Percentiles rank a stretch among this genome's conserved stretches.
phyloP scores from a whole-genome alignment of 371 early-diverging fungal species.

The Zopfochytrium polystomum region DNA sequence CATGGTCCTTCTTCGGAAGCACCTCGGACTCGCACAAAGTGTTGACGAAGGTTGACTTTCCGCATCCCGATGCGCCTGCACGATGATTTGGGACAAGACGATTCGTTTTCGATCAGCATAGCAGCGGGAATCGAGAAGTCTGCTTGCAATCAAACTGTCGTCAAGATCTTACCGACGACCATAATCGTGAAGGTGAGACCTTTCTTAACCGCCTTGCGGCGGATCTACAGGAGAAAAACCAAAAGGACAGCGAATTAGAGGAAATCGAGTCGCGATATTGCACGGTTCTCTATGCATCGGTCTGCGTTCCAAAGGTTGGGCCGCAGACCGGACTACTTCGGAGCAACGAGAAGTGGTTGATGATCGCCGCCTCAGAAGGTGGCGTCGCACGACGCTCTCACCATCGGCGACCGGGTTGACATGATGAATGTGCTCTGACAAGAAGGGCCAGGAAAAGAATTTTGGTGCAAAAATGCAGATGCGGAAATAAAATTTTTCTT shows the following conservation, averaged over 20 bases:
- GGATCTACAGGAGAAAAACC: slow-evolving; percentile 31
- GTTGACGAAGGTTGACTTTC: slow-evolving; percentile 98
- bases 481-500: too few species aligned
- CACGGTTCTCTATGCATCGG: too few species aligned
- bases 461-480: too few species aligned
- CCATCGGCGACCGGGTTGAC: too few species aligned
- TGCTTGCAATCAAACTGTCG: neutral
- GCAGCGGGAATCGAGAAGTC: neutral
- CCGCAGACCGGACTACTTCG: too few species aligned
- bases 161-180: slow-evolving; percentile 80
- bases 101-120: neutral
- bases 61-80: slow-evolving; percentile 66
- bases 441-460: too few species aligned
- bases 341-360: too few species aligned
- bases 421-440: too few species aligned
- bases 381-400: too few species aligned
- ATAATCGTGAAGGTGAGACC: slow-evolving; percentile 84
- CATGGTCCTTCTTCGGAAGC: slow-evolving; percentile 51
- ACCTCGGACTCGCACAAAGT: slow-evolving; percentile 76
- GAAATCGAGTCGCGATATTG: neutral
- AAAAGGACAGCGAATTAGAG: neutral
- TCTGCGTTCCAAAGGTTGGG: too few species aligned
- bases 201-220: slow-evolving; percentile 94
- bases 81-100: neutral
- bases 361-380: too few species aligned